Base-by-base conservation (phyloP, 2,329 filamentous ascomycete species). In the Colletotrichum filicis region DNA sequence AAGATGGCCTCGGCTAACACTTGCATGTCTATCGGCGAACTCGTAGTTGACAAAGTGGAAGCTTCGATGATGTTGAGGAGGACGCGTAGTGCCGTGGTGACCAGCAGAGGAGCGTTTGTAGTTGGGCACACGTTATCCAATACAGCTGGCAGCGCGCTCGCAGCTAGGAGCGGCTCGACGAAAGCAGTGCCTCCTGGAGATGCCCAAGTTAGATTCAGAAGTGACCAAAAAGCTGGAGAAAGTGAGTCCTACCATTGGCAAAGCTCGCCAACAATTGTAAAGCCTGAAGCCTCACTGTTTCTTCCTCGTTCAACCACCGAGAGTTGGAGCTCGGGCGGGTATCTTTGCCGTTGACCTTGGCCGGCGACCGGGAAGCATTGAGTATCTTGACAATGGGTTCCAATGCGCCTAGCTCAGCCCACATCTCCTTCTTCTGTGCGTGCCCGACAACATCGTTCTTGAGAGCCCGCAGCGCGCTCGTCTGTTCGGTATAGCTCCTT, bases 371-470 rank as follows among this genome's bases (percentile, higher is more conserved):
- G 63, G 78, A 78, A 16, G 80, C 76, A 60, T 81, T 81, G 80
- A 88, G 85, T 74, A 85, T 86, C 77, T 80, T 83, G 78, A 86
- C 87, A 68, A 88, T 85, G 42, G 89, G 88, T 66, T 90, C 88
- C 59, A 97, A 83, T 32, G 94, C 86, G 22, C 95, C 95, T 67
- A 90, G 85, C 71, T 86, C 87, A 53, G 98, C 88, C 86, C 92
- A 95, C 69, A 90, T 83, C 82, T 96, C 93, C 83, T 99, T 99
- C 81, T 92, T 92, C 81, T 96, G 92, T 42, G 93, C 89, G 82
- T 98, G 95, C 28, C 97, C 97, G 73, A 98, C 91, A 60, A 97
- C 89, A 75, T 97, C 93, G 82, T 98, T 97, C 85, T 98, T 98
- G 35, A 99, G 85, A 55, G 87, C 86, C 76, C 92, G 91, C 57